Conservation (phyloP, 140 eudicot genomes). For the Cichorium intybus region DNA sequence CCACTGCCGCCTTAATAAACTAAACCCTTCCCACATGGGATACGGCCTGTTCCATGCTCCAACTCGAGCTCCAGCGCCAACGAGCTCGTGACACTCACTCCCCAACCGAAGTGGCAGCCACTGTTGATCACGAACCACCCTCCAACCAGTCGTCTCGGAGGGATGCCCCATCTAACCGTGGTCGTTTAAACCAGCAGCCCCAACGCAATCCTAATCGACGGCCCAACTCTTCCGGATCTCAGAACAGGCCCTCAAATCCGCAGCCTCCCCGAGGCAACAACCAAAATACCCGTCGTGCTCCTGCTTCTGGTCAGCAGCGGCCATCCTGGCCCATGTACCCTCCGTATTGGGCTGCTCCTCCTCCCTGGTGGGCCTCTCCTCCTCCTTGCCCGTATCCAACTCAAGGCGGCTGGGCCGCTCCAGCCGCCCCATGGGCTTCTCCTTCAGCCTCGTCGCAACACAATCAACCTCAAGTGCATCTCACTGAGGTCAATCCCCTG, state of each 20-base stretch:
- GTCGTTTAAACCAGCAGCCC: too few species aligned
- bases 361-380: neutral
- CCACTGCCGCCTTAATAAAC: neutral
- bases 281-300: too few species aligned
- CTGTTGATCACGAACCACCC: neutral
- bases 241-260: too few species aligned
- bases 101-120: neutral
- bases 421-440: too few species aligned
- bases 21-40: neutral
- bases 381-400: neutral
- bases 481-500: neutral
- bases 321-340: neutral
- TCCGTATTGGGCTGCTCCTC: neutral
- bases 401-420: neutral
- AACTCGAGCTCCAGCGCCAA: neutral
- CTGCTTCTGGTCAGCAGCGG: neutral
- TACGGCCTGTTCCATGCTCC: neutral
- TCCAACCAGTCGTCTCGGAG: too few species aligned
- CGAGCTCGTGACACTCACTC: neutral
- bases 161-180: too few species aligned
- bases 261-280: too few species aligned
- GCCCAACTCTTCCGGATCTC: too few species aligned
- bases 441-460: too few species aligned
- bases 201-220: too few species aligned
- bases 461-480: neutral